A percentile compares a stretch with the other conserved stretches of the same genome.
Conservation (phyloP, 495 filamentous ascomycete species). For the Penicillium lagena region DNA sequence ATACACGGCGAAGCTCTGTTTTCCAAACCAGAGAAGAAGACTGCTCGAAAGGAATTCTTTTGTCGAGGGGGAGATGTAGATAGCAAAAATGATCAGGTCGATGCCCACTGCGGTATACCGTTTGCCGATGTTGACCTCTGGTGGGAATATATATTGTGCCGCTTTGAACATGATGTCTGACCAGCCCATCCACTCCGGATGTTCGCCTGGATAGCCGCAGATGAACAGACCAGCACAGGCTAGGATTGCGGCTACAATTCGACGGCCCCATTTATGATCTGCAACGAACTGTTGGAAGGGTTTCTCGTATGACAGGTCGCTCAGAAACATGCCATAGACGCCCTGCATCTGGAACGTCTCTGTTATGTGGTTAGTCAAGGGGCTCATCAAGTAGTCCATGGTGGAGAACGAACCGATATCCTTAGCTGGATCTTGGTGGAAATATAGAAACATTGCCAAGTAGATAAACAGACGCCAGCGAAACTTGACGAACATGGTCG, state of each 20-base stretch:
- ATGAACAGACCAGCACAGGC: slow-evolving; percentile 46
- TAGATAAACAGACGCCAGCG: slow-evolving; percentile 49
- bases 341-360: slow-evolving; percentile 52
- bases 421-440: slow-evolving; percentile 36
- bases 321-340: slow-evolving; percentile 57
- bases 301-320: slow-evolving; percentile 51
- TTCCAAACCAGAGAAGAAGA: slow-evolving; percentile 59
- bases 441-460: slow-evolving; percentile 46
- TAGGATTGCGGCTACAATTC: slow-evolving; percentile 38
- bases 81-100: slow-evolving; percentile 49
- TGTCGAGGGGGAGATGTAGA: slow-evolving; percentile 51
- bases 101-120: slow-evolving; percentile 53
- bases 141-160: slow-evolving; percentile 48
- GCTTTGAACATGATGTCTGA: slow-evolving; percentile 42
- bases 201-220: slow-evolving; percentile 53
- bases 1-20: slow-evolving; percentile 63
- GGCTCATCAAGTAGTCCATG: neutral
- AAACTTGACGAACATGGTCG: slow-evolving; percentile 50
- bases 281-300: slow-evolving; percentile 44
- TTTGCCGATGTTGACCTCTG: slow-evolving; percentile 42
- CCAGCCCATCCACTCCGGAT: slow-evolving; percentile 53
- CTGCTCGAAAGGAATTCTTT: slow-evolving; percentile 50
- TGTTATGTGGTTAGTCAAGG: slow-evolving; percentile 2
- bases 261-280: slow-evolving; percentile 38
- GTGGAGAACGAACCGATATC: slow-evolving; percentile 17